Base-by-base conservation (phyloP, 2,329 filamentous ascomycete species). In the Xylariaceae sp. region DNA sequence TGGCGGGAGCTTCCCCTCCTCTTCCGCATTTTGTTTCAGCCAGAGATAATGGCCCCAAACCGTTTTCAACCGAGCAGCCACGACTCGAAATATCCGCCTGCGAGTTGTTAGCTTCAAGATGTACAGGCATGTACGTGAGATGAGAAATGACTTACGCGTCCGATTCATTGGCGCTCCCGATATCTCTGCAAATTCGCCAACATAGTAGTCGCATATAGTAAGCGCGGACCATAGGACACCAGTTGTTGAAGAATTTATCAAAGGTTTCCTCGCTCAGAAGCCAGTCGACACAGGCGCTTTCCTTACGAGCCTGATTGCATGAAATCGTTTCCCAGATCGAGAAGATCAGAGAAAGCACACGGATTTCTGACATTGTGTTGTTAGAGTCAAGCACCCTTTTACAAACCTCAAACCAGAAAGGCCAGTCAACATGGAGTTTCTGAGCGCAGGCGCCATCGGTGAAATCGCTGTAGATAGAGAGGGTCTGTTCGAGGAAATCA, bases 211-310 rank as follows among this genome's bases (percentile, higher is more conserved):
- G 89, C 83, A 96, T 94, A 71, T 88, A 97, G 73, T 96, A 97
- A 11, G 91, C 88, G 62, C 92, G 84, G 18, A 96, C 90, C 92
- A 96, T 96, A 0, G 92, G 91, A 69, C 90, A 96, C 92, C 92
- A 96, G 69, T 96, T 91, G 70, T 89, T 93, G 75, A 96, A 97
- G 62, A 91, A 86, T 62, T 84, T 85, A 69, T 89, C 85, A 71
- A 96, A 96, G 1, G 88, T 82, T 30, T 86, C 80, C 56, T 89
- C 86, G 5, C 86, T 82, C 10, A 97, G 77, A 45, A 97, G 76
- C 78, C 94, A 92, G 18, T 86, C 84, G 34, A 88, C 68, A 70
- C 90, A 95, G 15, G 96, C 71, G 11, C 81, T 77, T 58, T 82
- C 79, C 73, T 93, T 95, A 53, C 89, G 82, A 54, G 78, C 76